phyloP scores from a whole-genome alignment of 179 eudicot species.

The Patellifolia procumbens region DNA sequence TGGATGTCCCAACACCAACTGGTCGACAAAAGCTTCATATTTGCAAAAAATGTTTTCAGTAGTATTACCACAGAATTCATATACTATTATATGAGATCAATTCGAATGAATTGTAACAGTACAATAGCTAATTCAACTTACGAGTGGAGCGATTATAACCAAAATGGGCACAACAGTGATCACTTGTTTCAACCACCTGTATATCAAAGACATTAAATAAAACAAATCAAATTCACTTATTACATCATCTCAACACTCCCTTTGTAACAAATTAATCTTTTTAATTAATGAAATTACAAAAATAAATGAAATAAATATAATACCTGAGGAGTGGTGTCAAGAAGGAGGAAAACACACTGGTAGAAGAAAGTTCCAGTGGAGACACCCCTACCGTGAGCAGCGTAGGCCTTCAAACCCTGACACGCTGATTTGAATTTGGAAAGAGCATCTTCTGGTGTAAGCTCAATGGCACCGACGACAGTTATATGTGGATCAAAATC shows the following conservation, averaged over 20 bases:
- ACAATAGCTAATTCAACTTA: slow-evolving; percentile 45
- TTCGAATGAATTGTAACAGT: neutral
- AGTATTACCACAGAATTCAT: no score
- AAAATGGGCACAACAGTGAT: slow-evolving; percentile 58
- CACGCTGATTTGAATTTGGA: slow-evolving; percentile 56
- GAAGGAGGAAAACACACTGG: slow-evolving; percentile 87
- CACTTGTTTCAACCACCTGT: slow-evolving; percentile 72
- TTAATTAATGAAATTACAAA: no score
- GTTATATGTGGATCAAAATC: slow-evolving; percentile 91
- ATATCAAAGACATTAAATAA: neutral
- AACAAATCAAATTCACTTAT: neutral
- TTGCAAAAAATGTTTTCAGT: no score
- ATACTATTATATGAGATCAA: no score
- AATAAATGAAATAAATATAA: no score
- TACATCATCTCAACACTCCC: no score
- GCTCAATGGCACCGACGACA: slow-evolving; percentile 65
- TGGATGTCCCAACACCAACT: no score
- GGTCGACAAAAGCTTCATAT: no score
- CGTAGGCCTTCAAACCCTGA: slow-evolving; percentile 54
- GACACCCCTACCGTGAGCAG: slow-evolving; percentile 50
- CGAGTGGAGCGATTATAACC: slow-evolving; percentile 60
- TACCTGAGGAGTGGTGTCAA: slow-evolving; percentile 63
- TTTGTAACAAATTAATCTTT: no score
- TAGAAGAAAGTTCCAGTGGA: slow-evolving; percentile 73
- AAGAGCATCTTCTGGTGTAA: slow-evolving; percentile 64